phyloP scores from a whole-genome alignment of 163 green algal species.

The Chlamydomonas reinhardtii region DNA sequence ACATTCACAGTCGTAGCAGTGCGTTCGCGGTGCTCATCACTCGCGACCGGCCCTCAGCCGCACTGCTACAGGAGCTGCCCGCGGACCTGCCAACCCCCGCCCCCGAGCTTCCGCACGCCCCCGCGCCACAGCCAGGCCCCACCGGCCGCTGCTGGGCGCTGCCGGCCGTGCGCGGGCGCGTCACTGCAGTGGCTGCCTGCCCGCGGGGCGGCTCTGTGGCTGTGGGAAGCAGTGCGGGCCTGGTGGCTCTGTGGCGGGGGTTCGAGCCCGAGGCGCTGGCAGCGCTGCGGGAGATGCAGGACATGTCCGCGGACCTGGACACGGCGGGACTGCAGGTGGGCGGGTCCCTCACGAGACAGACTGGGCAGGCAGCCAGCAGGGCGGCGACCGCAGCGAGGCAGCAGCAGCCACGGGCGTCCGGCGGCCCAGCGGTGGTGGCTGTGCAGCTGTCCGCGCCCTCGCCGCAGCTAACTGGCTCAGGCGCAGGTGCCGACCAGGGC shows the following conservation, averaged over 20 bases:
- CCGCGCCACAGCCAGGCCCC: background rate
- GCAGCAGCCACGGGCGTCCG: too few relatives aligned
- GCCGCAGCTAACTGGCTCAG: background rate
- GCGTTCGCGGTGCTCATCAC: too few relatives aligned
- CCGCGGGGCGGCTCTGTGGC: conserved; percentile 20
- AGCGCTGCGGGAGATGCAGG: background rate
- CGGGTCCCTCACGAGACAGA: background rate
- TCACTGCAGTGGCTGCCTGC: conserved; percentile 30
- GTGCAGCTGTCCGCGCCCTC: too few relatives aligned
- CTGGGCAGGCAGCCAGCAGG: background rate
- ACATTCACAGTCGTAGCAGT: too few relatives aligned
- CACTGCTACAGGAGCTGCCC: background rate
- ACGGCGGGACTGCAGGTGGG: background rate
- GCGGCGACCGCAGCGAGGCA: too few relatives aligned
- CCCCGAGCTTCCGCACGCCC: background rate
- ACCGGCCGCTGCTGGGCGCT: conserved; percentile 24
- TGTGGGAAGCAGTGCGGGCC: conserved; percentile 8
- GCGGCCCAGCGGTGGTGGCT: background rate
- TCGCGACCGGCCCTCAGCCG: background rate
- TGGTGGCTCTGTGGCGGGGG: conserved; percentile 31
- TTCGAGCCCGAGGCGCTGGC: conserved; percentile 3
- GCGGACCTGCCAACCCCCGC: background rate
- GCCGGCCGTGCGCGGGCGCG: conserved; percentile 14
- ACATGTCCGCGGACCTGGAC: background rate
- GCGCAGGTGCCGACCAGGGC: background rate